Base-by-base conservation (phyloP, 805 yeast species). In the Candida alai region DNA sequence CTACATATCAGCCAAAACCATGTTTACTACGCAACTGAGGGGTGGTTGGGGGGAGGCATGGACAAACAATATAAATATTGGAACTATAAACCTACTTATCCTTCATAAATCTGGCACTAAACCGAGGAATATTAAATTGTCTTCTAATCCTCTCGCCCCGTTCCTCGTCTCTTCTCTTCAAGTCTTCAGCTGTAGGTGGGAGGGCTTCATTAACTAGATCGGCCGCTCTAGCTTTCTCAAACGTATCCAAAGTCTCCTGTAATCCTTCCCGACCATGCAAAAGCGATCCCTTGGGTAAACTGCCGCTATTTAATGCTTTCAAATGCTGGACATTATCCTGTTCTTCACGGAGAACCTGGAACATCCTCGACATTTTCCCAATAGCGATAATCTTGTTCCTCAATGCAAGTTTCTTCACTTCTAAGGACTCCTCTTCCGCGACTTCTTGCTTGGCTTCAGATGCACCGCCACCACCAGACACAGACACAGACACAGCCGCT, bases 281-380 rank as follows among this genome's bases (percentile, higher is more conserved):
- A 35, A 90, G 68, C 5, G 94, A 77, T 15, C 96, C 96, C 51
- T 82, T 79, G 9, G 97, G 97, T 44, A 90, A 65, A 8, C 65
- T 68, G n/a, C 93, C 90, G 30, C 87, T 80, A 41, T 82, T 72
- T 43, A 77, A 68, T 12, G 71, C 69, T 61, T 87, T 86, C 49
- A 90, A 69, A 51, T 82, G 86, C 32, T 81, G 80, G 32, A 90
- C 93, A 45, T 78, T 78, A 56, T 86, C 97, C 30, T 89, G 74
- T 51, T 90, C 96, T 54, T 86, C 88, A 45, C 97, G 74, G 48
- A 90, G 68, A 6, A 89, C 82, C 42, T 80, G 82, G 61, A 84
- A 89, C 95, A 90, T 86, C 37, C 96, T 74, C 16, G 96, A 82
- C 45, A 90, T 86, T 45, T 95, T 76, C n/a, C 97, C 97, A 59